Conservation (phyloP, 441 rosid species). For the Erodium texanum region DNA sequence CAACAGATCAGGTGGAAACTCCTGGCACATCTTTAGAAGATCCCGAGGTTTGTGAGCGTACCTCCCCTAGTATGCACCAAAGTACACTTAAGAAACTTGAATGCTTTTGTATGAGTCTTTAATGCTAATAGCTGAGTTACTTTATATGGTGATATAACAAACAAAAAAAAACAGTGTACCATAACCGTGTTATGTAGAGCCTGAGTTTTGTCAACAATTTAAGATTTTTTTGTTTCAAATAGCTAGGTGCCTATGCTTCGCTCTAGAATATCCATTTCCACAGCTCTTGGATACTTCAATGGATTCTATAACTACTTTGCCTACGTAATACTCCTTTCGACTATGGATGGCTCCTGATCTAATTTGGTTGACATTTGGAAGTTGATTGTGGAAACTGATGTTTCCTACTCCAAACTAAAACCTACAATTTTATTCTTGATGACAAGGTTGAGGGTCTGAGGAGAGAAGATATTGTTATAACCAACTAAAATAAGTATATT, state of each 20-base stretch:
- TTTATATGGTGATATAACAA: neutral
- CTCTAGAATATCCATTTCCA: neutral
- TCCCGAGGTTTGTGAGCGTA: constrained; percentile 40
- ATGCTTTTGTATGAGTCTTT: neutral
- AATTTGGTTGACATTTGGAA: neutral
- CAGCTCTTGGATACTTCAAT: neutral
- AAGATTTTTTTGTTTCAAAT: neutral
- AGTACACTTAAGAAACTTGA: neutral
- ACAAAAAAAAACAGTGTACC: neutral
- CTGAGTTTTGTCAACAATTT: neutral
- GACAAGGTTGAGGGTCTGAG: neutral
- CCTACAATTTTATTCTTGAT: neutral
- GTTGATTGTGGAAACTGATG: neutral
- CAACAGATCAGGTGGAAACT: constrained; percentile 36
- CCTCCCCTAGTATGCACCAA: neutral
- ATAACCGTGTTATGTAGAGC: neutral
- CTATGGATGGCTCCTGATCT: neutral
- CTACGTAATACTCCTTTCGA: neutral
- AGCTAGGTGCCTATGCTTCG: neutral
- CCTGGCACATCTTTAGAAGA: constrained; percentile 33
- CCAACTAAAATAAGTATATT: neutral
- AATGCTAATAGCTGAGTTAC: neutral
- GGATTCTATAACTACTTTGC: neutral
- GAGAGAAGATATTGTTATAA: constrained; percentile 1
- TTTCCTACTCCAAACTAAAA: neutral